Percentiles rank a stretch among this genome's conserved stretches.
Evolutionary conservation across 805 yeast genomes (phyloP).

Genomic region (Candida incommunis): DNA sequence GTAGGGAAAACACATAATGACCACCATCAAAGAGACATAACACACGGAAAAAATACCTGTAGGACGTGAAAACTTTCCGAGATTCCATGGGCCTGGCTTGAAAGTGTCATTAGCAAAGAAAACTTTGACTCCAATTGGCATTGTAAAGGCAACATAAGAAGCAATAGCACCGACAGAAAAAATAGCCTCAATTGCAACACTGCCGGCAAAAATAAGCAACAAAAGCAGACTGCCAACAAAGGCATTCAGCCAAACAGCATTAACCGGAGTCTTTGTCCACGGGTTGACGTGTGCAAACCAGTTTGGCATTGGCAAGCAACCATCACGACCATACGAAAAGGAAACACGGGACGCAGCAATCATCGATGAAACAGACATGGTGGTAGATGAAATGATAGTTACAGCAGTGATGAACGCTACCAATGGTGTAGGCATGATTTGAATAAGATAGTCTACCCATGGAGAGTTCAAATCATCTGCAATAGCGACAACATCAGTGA

Average conservation of each 20-base stretch:
- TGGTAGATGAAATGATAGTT: conserved; percentile 8
- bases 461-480: conserved; percentile 28
- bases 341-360: conserved; percentile 58
- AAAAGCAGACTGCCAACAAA: conserved; percentile 40
- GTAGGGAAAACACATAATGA: not conserved
- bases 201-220: conserved; percentile 48
- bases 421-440: conserved; percentile 28
- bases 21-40: not conserved
- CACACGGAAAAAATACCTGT: not conserved
- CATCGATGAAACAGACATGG: conserved; percentile 22
- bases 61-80: conserved; percentile 29
- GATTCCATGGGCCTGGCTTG: conserved; percentile 52
- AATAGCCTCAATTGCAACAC: conserved; percentile 52
- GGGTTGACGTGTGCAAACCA: conserved; percentile 38
- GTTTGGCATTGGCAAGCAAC: conserved; percentile 36
- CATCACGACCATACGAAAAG: conserved; percentile 55
- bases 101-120: conserved; percentile 39
- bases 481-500: conserved; percentile 15
- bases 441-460: conserved; percentile 40
- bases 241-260: conserved; percentile 44
- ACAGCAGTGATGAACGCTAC: conserved; percentile 29
- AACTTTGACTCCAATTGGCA: conserved; percentile 46
- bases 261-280: conserved; percentile 44
- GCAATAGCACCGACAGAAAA: conserved; percentile 64
- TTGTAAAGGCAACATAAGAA: conserved; percentile 50